Conservation (phyloP, 805 yeast species). For the Maudiozyma turicensis region DNA sequence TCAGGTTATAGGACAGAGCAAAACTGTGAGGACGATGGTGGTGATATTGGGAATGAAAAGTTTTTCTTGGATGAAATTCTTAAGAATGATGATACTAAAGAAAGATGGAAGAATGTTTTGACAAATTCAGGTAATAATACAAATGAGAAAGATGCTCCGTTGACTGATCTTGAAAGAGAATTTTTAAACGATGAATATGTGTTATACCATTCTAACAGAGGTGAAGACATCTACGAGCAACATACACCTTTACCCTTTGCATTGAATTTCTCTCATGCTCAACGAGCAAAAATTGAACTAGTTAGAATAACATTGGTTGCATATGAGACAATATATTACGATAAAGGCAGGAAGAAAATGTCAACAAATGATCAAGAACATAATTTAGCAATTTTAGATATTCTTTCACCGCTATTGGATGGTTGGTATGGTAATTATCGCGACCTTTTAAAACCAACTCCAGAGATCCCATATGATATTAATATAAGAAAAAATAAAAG, state of each 20-base stretch:
- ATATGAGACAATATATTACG: constrained; percentile 72
- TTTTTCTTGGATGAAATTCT: constrained; percentile 23
- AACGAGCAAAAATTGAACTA: constrained; percentile 71
- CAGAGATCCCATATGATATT: constrained; percentile 25
- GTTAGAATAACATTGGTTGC: constrained; percentile 72
- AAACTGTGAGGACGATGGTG: constrained; percentile 25
- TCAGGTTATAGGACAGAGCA: neutral
- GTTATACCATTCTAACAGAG: constrained; percentile 15
- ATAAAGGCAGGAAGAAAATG: constrained; percentile 38
- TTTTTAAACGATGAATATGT: constrained; percentile 28
- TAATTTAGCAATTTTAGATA: constrained; percentile 58
- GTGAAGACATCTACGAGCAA: constrained; percentile 5
- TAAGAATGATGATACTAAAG: constrained; percentile 16
- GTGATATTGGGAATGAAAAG: constrained; percentile 29
- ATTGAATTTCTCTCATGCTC: constrained; percentile 50
- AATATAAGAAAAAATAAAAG: constrained; percentile 22
- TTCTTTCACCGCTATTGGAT: constrained; percentile 66
- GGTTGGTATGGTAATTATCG: constrained; percentile 66
- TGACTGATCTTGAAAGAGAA: constrained; percentile 22
- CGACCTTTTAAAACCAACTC: constrained; percentile 41
- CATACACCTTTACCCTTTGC: constrained; percentile 11
- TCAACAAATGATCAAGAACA: constrained; percentile 44
- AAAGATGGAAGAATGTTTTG: constrained; percentile 17
- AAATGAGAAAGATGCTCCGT: constrained; percentile 4
- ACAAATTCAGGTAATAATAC: constrained; percentile 6